phyloP scores from a whole-genome alignment of 441 rosid species.

The Cnidoscolus chayamansa region DNA sequence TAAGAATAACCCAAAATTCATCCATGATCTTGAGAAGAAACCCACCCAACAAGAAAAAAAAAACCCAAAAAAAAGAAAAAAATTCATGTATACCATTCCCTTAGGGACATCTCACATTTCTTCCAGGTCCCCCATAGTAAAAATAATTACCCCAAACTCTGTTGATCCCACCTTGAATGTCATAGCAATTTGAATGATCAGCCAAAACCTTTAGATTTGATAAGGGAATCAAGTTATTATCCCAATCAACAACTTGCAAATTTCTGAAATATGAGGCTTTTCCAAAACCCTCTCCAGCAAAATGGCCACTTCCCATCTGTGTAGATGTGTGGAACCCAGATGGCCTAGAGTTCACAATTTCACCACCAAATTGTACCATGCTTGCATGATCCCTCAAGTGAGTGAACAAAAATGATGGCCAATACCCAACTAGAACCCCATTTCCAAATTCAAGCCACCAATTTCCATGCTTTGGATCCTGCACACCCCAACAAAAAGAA shows the following conservation, averaged over 20 bases:
- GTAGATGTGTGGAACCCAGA: slow-evolving; percentile 82
- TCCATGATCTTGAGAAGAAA: slow-evolving; percentile 34
- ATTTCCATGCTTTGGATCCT: slow-evolving; percentile 99
- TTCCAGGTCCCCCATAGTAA: slow-evolving; percentile 97
- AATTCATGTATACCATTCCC: slow-evolving; percentile 30
- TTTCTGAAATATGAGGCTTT: slow-evolving; percentile 89
- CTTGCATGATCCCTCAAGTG: slow-evolving; percentile 82
- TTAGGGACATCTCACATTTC: slow-evolving; percentile 77
- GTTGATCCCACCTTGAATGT: slow-evolving; percentile 78
- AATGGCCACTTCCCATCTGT: slow-evolving; percentile 97
- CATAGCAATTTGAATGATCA: slow-evolving; percentile 87
- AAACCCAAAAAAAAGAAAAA: not conserved
- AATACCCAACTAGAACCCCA: slow-evolving; percentile 83
- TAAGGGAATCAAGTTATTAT: slow-evolving; percentile 67
- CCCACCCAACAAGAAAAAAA: slow-evolving; percentile 35
- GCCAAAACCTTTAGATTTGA: slow-evolving; percentile 67
- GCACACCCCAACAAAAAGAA: slow-evolving; percentile 2
- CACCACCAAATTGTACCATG: slow-evolving; percentile 96
- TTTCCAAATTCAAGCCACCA: slow-evolving; percentile 99
- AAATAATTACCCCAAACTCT: slow-evolving; percentile 92
- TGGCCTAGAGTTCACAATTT: slow-evolving; percentile 64
- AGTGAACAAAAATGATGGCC: slow-evolving; percentile 83
- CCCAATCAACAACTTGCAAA: slow-evolving; percentile 91
- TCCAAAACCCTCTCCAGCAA: slow-evolving; percentile 80
- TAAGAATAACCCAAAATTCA: slow-evolving; percentile 38